These are phyloP conservation scores for Penicillium sp. DNA, from an alignment of 2,329 filamentous ascomycete genomes.

Conservation along the genomic window DNA sequence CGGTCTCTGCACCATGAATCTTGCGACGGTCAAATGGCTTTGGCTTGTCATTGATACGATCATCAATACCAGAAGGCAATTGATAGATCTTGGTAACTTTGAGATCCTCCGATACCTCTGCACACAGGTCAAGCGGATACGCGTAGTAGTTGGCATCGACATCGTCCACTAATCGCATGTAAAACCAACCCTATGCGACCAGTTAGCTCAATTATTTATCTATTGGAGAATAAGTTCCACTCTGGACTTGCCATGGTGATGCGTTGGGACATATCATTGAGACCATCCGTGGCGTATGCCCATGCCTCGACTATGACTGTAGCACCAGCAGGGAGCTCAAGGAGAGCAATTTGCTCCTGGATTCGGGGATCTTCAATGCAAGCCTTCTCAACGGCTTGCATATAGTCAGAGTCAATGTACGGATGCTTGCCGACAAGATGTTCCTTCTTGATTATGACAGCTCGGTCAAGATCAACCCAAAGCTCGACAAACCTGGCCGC, in stretches of 20 bases:
- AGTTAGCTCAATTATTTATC: not conserved
- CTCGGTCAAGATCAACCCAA: conserved; percentile 23
- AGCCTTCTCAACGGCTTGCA: conserved; percentile 50
- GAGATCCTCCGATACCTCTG: conserved; percentile 53
- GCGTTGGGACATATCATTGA: conserved; percentile 49
- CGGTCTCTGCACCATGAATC: conserved; percentile 10
- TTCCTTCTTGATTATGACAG: conserved; percentile 14
- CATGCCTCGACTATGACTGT: conserved; percentile 56
- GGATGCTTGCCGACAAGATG: conserved; percentile 28
- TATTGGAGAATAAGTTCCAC: not conserved
- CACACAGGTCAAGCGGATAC: conserved; percentile 57
- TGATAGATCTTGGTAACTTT: conserved; percentile 53
- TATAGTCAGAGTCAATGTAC: conserved; percentile 43
- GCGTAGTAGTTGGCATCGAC: conserved; percentile 59
- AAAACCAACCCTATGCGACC: conserved; percentile 13
- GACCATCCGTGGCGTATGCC: conserved; percentile 55
- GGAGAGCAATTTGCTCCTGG: conserved; percentile 38
- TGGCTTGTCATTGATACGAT: not conserved
- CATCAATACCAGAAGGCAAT: conserved; percentile 40
- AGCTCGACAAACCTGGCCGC: conserved; percentile 25
- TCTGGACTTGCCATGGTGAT: conserved; percentile 49
- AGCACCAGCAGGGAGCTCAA: conserved; percentile 49
- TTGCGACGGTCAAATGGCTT: not conserved
- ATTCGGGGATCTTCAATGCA: conserved; percentile 49
- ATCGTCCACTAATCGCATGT: conserved; percentile 43